These are phyloP conservation scores for Diplocarpon rosae DNA, from an alignment of 2,329 filamentous ascomycete species.

Conservation along the genomic window DNA sequence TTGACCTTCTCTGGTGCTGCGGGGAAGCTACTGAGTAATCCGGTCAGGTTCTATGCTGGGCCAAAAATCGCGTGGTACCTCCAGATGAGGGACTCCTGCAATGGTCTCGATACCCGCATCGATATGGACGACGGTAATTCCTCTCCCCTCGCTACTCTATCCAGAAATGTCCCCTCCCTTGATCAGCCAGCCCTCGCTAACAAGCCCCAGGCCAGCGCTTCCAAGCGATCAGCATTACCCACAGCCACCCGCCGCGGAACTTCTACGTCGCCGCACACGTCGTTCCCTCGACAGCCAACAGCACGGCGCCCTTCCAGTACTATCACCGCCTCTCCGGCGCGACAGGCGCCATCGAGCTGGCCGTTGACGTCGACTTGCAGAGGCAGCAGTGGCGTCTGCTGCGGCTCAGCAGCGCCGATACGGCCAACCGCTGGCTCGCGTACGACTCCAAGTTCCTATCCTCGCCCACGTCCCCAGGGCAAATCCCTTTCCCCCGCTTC, in stretches of 20 bases:
- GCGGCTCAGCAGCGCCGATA: slow-evolving; percentile 3
- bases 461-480: neutral
- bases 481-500: neutral
- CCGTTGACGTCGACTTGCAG: slow-evolving; percentile 11
- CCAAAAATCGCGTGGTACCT: slow-evolving; percentile 10
- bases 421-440: slow-evolving; percentile 5
- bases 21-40: neutral
- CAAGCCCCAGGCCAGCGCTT: neutral
- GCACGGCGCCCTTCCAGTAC: slow-evolving; percentile 5
- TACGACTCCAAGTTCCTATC: neutral
- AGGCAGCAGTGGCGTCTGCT: slow-evolving; percentile 7
- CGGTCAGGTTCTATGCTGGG: slow-evolving; percentile 2
- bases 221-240: neutral
- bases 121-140: slow-evolving; percentile 6
- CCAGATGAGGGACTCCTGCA: slow-evolving; percentile 17
- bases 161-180: neutral
- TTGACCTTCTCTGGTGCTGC: neutral
- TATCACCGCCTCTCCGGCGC: slow-evolving; percentile 7
- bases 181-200: neutral
- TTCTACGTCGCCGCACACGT: slow-evolving; percentile 6
- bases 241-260: neutral
- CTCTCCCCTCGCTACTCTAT: neutral
- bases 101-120: slow-evolving; percentile 11
- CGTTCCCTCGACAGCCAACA: neutral
- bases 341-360: neutral